These are phyloP conservation scores for Cicer cuneatum DNA, from an alignment of 306 rosid species.

Conservation along the genomic window DNA sequence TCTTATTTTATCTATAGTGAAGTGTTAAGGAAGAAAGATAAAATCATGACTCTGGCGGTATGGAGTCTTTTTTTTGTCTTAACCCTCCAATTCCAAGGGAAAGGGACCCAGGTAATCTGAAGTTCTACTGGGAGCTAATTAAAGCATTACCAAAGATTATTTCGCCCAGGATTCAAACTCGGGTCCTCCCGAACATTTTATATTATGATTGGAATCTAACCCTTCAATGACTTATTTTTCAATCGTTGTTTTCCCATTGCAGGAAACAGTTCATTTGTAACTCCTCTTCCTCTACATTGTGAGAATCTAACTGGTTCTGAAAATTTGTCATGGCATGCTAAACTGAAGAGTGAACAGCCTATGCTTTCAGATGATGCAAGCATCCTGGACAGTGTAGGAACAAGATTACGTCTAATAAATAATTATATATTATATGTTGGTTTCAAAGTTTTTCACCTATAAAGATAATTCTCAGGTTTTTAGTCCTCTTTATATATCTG, in stretches of 20 bases:
- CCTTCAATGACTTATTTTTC: conserved; percentile 33
- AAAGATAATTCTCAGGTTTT: conserved; percentile 13
- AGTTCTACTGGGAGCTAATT: no score
- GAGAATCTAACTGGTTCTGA: conserved; percentile 57
- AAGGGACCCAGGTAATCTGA: no score
- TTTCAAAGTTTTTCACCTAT: background rate
- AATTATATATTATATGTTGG: conserved; percentile 11
- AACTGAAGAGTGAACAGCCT: conserved; percentile 62
- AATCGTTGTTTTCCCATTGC: conserved; percentile 43
- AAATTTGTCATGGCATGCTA: conserved; percentile 46
- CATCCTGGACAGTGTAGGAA: conserved; percentile 59
- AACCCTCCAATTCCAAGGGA: no score
- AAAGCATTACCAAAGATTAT: no score
- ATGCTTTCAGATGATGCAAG: conserved; percentile 55
- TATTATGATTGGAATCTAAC: background rate
- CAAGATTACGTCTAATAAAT: conserved; percentile 36
- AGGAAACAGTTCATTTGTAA: conserved; percentile 67
- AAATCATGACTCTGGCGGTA: background rate
- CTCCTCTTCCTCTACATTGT: conserved; percentile 63
- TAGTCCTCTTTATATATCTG: conserved; percentile 30
- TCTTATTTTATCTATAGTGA: conserved; percentile 2
- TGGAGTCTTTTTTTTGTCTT: background rate
- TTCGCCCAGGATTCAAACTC: no score
- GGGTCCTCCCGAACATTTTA: no score
- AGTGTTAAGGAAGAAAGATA: background rate